Conservation (phyloP, 352 stramenopile species). For the Halophytophthora batemanensis region DNA sequence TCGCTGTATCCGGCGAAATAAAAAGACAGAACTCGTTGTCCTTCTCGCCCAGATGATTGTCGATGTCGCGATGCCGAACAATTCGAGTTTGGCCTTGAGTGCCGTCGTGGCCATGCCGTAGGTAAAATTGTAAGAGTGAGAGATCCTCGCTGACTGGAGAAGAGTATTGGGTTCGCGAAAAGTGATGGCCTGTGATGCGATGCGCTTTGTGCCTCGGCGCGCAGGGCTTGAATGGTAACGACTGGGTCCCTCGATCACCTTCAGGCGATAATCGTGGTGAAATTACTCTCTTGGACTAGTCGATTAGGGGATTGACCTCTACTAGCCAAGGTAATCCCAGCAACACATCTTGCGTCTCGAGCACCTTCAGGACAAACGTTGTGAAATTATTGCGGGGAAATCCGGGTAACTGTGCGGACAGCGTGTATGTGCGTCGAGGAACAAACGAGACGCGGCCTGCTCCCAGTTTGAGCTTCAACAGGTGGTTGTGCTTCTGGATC, state of each 20-base stretch:
- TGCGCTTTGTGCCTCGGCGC: background rate
- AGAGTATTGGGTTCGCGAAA: background rate
- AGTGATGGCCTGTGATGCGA: background rate
- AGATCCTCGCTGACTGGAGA: background rate
- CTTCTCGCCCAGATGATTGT: background rate
- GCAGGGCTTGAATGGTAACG: background rate
- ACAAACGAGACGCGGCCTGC: conserved; percentile 8
- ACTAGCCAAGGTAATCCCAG: conserved; percentile 6
- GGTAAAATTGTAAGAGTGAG: background rate
- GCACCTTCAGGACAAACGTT: conserved; percentile 3
- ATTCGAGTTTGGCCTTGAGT: conserved; percentile 1
- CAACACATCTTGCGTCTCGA: conserved; percentile 2
- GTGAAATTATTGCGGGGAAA: conserved; percentile 1
- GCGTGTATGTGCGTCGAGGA: background rate
- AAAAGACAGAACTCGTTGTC: conserved; percentile 1
- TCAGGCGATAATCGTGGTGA: conserved; percentile 1
- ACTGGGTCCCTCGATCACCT: background rate
- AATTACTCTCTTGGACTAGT: conserved; percentile 5
- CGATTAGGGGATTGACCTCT: background rate
- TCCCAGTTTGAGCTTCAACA: conserved; percentile 6
- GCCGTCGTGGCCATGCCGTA: background rate
- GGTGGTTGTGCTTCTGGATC: conserved; percentile 1
- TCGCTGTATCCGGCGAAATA: background rate
- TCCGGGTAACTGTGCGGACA: too few relatives aligned
- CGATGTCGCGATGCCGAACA: background rate